Base-by-base conservation (phyloP, 2,329 filamentous ascomycete species). In the Sporothrix pseudoabietina region DNA sequence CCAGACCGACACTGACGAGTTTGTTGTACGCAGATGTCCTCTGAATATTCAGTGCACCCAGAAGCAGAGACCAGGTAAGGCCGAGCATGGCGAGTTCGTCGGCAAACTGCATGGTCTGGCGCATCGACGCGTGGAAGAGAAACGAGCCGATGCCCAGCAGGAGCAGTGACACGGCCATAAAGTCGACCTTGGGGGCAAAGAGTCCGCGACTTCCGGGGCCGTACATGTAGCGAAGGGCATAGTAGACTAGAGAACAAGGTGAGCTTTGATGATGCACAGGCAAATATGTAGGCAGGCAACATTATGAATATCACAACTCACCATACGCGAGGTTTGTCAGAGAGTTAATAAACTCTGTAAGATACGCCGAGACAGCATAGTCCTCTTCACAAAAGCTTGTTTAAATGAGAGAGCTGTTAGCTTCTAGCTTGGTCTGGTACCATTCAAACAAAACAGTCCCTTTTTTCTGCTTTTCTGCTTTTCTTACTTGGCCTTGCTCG, bases 81-180 rank as follows among this genome's bases (percentile, higher is more conserved):
- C 85, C 79, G 49, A 88, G 83, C 87, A 89, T 89, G 70, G 86
- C 86, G n/a, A 89, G 80, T 76, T 89, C 87, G 75, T 89, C 87
- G 75, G 82, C 83, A 72, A 83, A 84, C 74, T 85, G 81, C 10
- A 83, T 77, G 0, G 77, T 78, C 61, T 83, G 82, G 68, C 80
- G 83, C 22, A 85, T 79, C 5, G 82, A 81, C 32, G 83, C 83
- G 74, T 85, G 84, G 76, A 82, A 86, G 16, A 82, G 70, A 71
- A 82, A 82, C 0, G 84, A 86, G 44, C 78, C 80, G 57, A 85
- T 70, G 63, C 84, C 84, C 52, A 85, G 79, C 12, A 80, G 32
- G 30, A 85, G 73, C 30, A 84, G 80, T 4, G 81, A 81, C 49
- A 81, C 19, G 26, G 84, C 82, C 80, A 84, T 82, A 72, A 82